Percentiles rank a stretch among this genome's conserved stretches.
phyloP scores from a whole-genome alignment of 2,329 filamentous ascomycete genomes.

The Aspergillus niger region DNA sequence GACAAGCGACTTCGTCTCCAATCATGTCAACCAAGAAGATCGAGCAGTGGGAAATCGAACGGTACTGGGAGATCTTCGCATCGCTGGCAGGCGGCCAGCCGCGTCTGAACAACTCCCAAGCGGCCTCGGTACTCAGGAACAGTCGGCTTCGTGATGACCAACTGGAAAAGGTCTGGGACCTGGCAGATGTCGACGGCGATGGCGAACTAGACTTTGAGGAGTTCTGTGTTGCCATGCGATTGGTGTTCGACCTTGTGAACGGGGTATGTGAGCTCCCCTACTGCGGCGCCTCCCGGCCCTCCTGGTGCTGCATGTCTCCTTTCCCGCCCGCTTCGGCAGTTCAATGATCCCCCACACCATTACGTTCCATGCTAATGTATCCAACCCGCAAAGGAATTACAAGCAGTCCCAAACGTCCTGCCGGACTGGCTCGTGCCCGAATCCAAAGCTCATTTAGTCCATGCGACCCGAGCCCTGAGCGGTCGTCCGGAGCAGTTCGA shows the following conservation, averaged over 20 bases:
- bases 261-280: constrained; percentile 62
- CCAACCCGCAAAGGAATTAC: constrained; percentile 66
- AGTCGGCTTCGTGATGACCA: constrained; percentile 74
- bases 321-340: not conserved
- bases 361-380: constrained; percentile 10
- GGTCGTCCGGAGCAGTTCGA: constrained; percentile 82
- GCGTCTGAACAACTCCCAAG: constrained; percentile 68
- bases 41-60: constrained; percentile 73
- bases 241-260: constrained; percentile 97
- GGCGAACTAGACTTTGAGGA: constrained; percentile 98
- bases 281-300: not conserved
- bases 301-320: constrained; percentile 4
- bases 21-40: constrained; percentile 55
- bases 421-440: constrained; percentile 98
- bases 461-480: constrained; percentile 76
- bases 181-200: constrained; percentile 96
- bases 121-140: constrained; percentile 72
- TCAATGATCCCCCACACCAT: not conserved
- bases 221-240: constrained; percentile 97
- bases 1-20: not conserved
- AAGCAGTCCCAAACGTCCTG: constrained; percentile 79
- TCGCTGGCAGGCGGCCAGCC: constrained; percentile 65
- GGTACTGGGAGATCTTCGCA: constrained; percentile 79
- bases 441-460: constrained; percentile 87
- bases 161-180: constrained; percentile 95